Evolutionary conservation across 768 basidiomycete genomes (phyloP).

Genomic region (Glaciozyma antarctica): DNA sequence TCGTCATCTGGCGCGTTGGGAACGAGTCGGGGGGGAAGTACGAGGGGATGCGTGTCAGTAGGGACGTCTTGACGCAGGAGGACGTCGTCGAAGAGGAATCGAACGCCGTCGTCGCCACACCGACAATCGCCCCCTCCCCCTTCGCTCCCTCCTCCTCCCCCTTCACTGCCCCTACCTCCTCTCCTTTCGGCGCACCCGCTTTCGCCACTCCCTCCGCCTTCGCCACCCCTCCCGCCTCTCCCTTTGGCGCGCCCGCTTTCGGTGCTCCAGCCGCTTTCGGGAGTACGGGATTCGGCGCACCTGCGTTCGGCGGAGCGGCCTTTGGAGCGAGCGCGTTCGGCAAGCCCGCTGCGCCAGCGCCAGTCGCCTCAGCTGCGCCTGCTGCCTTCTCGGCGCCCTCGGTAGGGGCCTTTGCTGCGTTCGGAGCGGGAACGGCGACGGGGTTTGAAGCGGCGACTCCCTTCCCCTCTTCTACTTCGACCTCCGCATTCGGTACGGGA

Average conservation of each 20-base stretch:
- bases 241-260: conserved; percentile 2
- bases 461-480: background rate
- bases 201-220: background rate
- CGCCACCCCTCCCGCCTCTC: background rate
- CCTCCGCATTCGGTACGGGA: background rate
- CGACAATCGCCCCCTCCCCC: background rate
- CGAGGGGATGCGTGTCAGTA: conserved; percentile 35
- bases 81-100: background rate
- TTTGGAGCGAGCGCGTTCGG: background rate
- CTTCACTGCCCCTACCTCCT: conserved; percentile 11
- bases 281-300: conserved; percentile 9
- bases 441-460: conserved; percentile 4
- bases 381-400: background rate
- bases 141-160: background rate
- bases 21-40: conserved; percentile 35
- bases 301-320: conserved; percentile 4
- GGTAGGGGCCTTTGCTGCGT: background rate
- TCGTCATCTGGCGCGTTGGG: conserved; percentile 39
- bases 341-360: background rate
- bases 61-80: conserved; percentile 12
- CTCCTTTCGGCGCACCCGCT: background rate
- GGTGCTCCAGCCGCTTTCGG: conserved; percentile 7
- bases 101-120: background rate
- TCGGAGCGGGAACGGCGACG: conserved; percentile 9
- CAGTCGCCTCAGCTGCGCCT: background rate